Conservation (phyloP, 106 monocot species). For the Gastrodia elata region DNA sequence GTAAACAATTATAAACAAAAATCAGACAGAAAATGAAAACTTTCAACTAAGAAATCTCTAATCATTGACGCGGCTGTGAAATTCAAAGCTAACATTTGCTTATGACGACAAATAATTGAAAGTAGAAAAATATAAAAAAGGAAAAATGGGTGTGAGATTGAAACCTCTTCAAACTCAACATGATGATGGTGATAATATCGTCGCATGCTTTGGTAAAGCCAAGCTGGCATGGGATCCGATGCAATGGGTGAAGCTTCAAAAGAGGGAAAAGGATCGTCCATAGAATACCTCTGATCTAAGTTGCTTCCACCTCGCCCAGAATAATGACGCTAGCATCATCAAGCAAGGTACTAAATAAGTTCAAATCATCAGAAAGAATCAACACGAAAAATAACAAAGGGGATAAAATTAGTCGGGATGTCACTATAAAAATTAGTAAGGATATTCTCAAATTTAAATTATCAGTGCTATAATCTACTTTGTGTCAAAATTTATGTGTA, state of each 20-base stretch:
- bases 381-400: not conserved
- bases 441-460: too few species aligned
- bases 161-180: constrained; percentile 1
- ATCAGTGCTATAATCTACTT: too few species aligned
- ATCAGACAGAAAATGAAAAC: not conserved
- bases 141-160: not conserved
- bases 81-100: not conserved
- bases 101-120: not conserved
- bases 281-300: not conserved
- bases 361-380: not conserved
- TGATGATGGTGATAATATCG: not conserved
- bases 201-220: not conserved
- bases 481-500: too few species aligned
- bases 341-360: not conserved
- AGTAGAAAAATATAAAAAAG: not conserved
- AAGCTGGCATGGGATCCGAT: not conserved
- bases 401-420: too few species aligned
- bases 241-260: not conserved
- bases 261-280: not conserved
- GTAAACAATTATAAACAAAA: not conserved
- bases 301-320: not conserved
- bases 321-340: not conserved
- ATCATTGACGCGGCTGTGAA: not conserved
- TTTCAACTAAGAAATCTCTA: not conserved
- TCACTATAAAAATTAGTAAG: too few species aligned